Base-by-base conservation (phyloP, 1,284 basidiomycete genomes). In the Cutaneotrichosporon arboriforme region DNA sequence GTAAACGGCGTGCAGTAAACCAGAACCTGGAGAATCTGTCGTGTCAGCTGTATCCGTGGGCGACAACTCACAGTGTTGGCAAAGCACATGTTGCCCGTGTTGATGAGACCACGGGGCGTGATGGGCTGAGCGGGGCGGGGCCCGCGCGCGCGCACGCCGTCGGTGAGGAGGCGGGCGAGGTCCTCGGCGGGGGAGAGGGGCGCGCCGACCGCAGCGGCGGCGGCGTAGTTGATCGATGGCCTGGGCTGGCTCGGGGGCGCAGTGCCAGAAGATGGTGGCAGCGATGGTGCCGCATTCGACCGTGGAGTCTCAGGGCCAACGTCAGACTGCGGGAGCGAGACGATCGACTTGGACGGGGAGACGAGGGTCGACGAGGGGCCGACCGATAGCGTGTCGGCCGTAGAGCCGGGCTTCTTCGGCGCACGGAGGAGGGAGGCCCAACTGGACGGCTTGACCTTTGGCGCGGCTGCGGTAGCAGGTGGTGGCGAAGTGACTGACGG, bases 1-100 rank as follows among this genome's bases (percentile, higher is more conserved):
- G 85, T 85, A 74, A 97, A 96, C 2, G 88, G 90, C 14, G 83
- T 81, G 65, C 87, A 92, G 74, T 92, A 94, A 1, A 94, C 82
- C 18, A 98, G 80, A 2, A 89, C 84, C 76, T 97, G 94, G 21
- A 97, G 77, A 31, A 97, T 80, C 75, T 78, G 61, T 14, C n/a
- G 10, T 31, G 22, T 50, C 21, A 56, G 54, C 46, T 3, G 4
- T 10, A 33, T 17, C 5, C 34, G 22, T 1, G 18, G 0, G 1
- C 14, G 4, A 10, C 33, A 34, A 68, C 76, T 61, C 46, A 78
- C 87, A 0, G 91, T 86, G 67, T 97, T 97, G 48, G 93, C 92
- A 70, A 97, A 98, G 75, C 94, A 98, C 83, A 97, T 87, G 76
- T 98, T 98, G 9, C 94, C 94, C 5, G 84, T 87, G 76, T 97